Evolutionary conservation across 2,329 filamentous ascomycete species (phyloP).

Genomic region (Aspergillus vadensis): DNA sequence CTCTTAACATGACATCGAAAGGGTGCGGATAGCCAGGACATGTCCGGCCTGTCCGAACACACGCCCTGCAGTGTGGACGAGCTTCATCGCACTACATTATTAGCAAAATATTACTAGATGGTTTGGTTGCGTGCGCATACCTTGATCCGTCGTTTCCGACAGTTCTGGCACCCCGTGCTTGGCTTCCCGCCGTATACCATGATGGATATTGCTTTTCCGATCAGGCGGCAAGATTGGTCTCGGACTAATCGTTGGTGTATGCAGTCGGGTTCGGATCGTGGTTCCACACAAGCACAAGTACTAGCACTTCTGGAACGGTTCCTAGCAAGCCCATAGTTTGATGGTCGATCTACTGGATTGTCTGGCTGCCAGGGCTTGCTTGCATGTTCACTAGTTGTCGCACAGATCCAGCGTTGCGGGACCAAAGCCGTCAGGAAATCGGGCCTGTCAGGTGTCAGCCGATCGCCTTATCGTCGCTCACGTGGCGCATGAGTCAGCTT

Average conservation of each 20-base stretch:
- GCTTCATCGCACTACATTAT: slow-evolving; percentile 32
- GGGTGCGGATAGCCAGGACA: slow-evolving; percentile 35
- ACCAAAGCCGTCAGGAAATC: not conserved
- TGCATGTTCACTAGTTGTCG: not conserved
- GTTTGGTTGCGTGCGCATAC: slow-evolving; percentile 12
- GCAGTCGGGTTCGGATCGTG: not conserved
- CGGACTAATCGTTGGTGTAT: not conserved
- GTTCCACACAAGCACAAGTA: not conserved
- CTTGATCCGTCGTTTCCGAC: slow-evolving; percentile 33
- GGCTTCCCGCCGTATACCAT: slow-evolving; percentile 35
- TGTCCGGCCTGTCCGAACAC: slow-evolving; percentile 28
- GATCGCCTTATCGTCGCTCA: not conserved
- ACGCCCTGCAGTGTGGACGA: slow-evolving; percentile 32
- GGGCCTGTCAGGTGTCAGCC: not conserved
- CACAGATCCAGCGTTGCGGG: not conserved
- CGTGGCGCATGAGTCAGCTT: slow-evolving; percentile 1
- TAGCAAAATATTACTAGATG: not conserved
- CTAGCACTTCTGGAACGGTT: too few species aligned
- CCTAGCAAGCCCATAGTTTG: not conserved
- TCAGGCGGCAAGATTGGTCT: not conserved
- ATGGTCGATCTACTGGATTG: not conserved
- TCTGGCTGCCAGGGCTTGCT: not conserved
- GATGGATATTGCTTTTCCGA: not conserved
- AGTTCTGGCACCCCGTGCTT: slow-evolving; percentile 32
- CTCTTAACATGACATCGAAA: slow-evolving; percentile 32